Conservation (phyloP, 495 filamentous ascomycete species). For the Chlorociboria aeruginascens region DNA sequence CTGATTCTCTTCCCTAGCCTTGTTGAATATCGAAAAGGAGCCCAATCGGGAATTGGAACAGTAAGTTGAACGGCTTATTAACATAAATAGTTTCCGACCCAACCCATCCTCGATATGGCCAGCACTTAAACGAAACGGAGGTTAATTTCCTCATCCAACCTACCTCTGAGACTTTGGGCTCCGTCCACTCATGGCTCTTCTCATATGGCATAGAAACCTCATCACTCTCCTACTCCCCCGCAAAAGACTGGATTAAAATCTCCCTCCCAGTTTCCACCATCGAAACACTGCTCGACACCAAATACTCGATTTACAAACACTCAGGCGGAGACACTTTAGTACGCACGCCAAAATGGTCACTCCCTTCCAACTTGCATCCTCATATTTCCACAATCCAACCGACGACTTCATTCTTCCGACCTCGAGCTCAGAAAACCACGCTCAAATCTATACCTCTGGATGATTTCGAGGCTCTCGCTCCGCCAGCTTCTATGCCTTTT, state of each 20-base stretch:
- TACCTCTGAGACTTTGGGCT: conserved; percentile 28
- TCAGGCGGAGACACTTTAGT: conserved; percentile 22
- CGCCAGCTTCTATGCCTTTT: background rate
- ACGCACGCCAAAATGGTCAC: conserved; percentile 34
- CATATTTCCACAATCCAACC: conserved; percentile 55
- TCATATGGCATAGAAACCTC: conserved; percentile 28
- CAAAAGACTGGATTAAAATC: conserved; percentile 36
- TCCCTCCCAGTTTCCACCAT: conserved; percentile 38
- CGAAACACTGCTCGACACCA: conserved; percentile 43
- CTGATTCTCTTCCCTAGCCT: background rate
- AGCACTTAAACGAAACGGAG: conserved; percentile 31
- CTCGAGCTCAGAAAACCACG: conserved; percentile 10
- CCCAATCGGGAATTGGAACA: background rate
- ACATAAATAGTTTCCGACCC: conserved; percentile 25
- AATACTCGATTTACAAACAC: conserved; percentile 48
- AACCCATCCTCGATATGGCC: conserved; percentile 29
- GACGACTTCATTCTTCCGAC: conserved; percentile 47
- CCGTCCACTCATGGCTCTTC: conserved; percentile 36
- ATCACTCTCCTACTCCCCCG: conserved; percentile 31
- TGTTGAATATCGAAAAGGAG: background rate
- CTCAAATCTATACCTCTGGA: background rate
- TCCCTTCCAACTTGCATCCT: conserved; percentile 40
- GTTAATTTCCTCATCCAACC: conserved; percentile 21
- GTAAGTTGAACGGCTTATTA: background rate
- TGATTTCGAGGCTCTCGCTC: background rate